A percentile compares a stretch with the other conserved stretches of the same genome.
phyloP scores from a whole-genome alignment of 495 filamentous ascomycete genomes.

The Daldinia bambusicola region DNA sequence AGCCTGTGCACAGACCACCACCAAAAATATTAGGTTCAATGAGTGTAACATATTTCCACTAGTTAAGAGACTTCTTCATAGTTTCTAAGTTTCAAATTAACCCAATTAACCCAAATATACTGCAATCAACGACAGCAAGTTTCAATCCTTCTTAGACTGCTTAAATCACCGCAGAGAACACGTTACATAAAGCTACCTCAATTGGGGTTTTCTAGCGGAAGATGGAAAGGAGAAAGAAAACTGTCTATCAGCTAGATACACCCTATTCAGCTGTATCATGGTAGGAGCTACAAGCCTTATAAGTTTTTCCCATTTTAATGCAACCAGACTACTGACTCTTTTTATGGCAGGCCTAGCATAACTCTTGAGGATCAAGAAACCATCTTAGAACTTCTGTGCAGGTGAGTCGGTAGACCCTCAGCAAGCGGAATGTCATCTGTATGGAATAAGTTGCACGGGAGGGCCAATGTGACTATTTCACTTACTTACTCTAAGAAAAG shows the following conservation, averaged over 20 bases:
- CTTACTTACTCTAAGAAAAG: background rate
- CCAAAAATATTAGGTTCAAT: background rate
- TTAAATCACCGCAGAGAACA: too few relatives aligned
- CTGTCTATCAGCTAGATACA: constrained; percentile 55
- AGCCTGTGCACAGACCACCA: constrained; percentile 1
- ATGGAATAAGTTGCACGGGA: too few relatives aligned
- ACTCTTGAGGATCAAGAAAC: constrained; percentile 60
- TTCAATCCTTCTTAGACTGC: too few relatives aligned
- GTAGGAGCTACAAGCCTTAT: constrained; percentile 36
- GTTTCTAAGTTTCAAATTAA: too few relatives aligned
- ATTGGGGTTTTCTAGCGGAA: background rate
- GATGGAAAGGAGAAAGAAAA: constrained; percentile 55
- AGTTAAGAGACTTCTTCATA: background rate
- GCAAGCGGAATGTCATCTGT: background rate
- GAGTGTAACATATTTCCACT: background rate
- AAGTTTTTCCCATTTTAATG: background rate
- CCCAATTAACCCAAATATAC: too few relatives aligned
- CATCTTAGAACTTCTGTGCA: constrained; percentile 66
- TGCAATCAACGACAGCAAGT: background rate
- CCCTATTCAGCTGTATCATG: constrained; percentile 54
- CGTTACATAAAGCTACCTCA: background rate
- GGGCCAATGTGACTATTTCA: background rate
- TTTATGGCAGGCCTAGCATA: constrained; percentile 59
- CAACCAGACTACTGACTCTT: constrained; percentile 2
- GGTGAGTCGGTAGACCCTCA: constrained; percentile 49